phyloP scores from a whole-genome alignment of 805 yeast genomes.

The Brettanomyces sp. region DNA sequence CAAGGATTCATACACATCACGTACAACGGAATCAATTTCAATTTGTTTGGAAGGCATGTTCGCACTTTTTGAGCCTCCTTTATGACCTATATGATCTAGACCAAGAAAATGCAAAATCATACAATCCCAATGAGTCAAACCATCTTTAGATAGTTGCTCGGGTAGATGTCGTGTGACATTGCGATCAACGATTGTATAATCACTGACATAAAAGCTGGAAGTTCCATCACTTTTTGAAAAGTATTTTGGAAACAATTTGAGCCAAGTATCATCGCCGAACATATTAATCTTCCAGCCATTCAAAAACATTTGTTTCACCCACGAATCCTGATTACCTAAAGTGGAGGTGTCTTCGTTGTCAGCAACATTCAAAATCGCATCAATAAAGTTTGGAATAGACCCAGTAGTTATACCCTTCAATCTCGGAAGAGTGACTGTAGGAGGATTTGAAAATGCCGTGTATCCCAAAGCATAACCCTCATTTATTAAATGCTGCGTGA shows the following conservation, averaged over 20 bases:
- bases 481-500: constrained; percentile 56
- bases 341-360: constrained; percentile 73
- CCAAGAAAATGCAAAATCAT: constrained; percentile 87
- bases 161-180: constrained; percentile 87
- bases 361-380: constrained; percentile 88
- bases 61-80: constrained; percentile 79
- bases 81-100: constrained; percentile 95
- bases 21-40: constrained; percentile 75
- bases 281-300: constrained; percentile 50
- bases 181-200: constrained; percentile 85
- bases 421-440: constrained; percentile 93
- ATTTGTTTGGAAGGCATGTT: constrained; percentile 74
- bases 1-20: constrained; percentile 33
- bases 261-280: constrained; percentile 98
- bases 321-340: constrained; percentile 70
- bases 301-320: constrained; percentile 61
- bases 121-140: constrained; percentile 60
- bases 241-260: constrained; percentile 69
- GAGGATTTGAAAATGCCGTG: constrained; percentile 90
- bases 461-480: constrained; percentile 72
- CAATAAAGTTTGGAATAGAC: constrained; percentile 86
- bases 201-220: constrained; percentile 88
- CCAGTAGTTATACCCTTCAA: constrained; percentile 92
- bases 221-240: constrained; percentile 77
- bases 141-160: constrained; percentile 36